A percentile compares a stretch with the other conserved stretches of the same genome.
Conservation (phyloP, 2,329 filamentous ascomycete genomes). For the Orbilia oligospora region DNA sequence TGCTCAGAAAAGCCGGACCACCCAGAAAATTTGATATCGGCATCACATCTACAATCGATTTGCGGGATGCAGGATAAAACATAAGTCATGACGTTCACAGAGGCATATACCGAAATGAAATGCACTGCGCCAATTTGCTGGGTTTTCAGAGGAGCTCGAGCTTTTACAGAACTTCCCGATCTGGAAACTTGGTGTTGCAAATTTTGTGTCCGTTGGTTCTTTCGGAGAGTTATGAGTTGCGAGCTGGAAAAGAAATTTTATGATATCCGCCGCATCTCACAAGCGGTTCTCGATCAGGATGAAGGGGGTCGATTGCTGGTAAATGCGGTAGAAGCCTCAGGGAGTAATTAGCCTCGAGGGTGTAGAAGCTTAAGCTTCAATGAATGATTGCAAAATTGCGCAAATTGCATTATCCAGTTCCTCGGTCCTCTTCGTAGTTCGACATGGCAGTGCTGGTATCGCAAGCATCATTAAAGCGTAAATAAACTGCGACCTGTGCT, state of each 20-base stretch:
- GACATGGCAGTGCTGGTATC: conserved; percentile 38
- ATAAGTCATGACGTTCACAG: conserved; percentile 34
- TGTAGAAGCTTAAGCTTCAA: conserved; percentile 45
- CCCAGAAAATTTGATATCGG: conserved; percentile 36
- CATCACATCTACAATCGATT: conserved; percentile 40
- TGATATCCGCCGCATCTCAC: conserved; percentile 41
- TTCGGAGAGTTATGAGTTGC: conserved; percentile 60
- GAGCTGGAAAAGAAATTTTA: conserved; percentile 33
- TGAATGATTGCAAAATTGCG: conserved; percentile 57
- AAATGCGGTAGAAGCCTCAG: conserved; percentile 24
- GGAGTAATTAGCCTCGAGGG: conserved; percentile 8
- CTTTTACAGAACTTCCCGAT: conserved; percentile 55
- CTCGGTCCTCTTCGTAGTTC: conserved; percentile 41
- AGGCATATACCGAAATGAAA: conserved; percentile 40
- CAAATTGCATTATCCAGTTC: conserved; percentile 50
- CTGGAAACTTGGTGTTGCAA: conserved; percentile 59
- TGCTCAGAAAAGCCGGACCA: conserved; percentile 26
- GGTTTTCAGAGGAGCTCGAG: conserved; percentile 53
- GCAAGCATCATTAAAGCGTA: conserved; percentile 41
- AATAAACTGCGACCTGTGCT: conserved; percentile 43
- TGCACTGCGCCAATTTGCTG: conserved; percentile 52
- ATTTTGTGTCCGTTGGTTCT: conserved; percentile 60
- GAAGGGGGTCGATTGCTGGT: conserved; percentile 35
- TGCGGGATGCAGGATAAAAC: conserved; percentile 21
- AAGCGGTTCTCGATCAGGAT: conserved; percentile 15